Percentiles rank a stretch among this genome's conserved stretches.
Conservation (phyloP, 148 eudicot species). For the Dianthus caryophyllus region DNA sequence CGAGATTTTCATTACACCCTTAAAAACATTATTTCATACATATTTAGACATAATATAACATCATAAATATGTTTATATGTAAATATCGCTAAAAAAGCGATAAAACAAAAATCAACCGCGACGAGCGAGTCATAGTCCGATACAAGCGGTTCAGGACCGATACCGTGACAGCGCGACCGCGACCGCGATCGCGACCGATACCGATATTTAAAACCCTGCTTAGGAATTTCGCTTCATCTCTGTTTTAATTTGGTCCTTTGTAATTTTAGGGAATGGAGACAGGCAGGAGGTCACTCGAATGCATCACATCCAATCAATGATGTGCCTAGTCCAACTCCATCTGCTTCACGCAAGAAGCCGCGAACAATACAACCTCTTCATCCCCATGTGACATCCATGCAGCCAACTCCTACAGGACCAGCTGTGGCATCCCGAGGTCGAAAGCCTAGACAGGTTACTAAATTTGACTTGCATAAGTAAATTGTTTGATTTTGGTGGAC, state of each 20-base stretch:
- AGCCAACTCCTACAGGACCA: constrained; percentile 43
- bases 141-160: too few relatives aligned
- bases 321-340: constrained; percentile 49
- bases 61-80: too few relatives aligned
- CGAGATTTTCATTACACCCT: too few relatives aligned
- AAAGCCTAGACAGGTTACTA: constrained; percentile 45
- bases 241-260: constrained; percentile 16
- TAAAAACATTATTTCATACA: too few relatives aligned
- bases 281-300: constrained; percentile 50
- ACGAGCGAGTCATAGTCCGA: too few relatives aligned
- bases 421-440: constrained; percentile 49
- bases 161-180: too few relatives aligned
- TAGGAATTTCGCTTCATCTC: background rate
- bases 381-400: constrained; percentile 48
- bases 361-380: constrained; percentile 50
- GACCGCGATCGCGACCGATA: too few relatives aligned
- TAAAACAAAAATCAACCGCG: too few relatives aligned
- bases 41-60: too few relatives aligned
- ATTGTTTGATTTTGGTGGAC: constrained; percentile 14
- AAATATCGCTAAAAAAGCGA: too few relatives aligned
- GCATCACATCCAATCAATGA: constrained; percentile 54
- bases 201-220: too few relatives aligned
- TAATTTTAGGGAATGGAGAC: constrained; percentile 78
- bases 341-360: constrained; percentile 69
- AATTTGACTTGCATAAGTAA: constrained; percentile 16